Evolutionary conservation across 2,329 filamentous ascomycete species (phyloP), one percentile per base, ranked within the genome.

Genomic region (Fusarium sororula): DNA sequence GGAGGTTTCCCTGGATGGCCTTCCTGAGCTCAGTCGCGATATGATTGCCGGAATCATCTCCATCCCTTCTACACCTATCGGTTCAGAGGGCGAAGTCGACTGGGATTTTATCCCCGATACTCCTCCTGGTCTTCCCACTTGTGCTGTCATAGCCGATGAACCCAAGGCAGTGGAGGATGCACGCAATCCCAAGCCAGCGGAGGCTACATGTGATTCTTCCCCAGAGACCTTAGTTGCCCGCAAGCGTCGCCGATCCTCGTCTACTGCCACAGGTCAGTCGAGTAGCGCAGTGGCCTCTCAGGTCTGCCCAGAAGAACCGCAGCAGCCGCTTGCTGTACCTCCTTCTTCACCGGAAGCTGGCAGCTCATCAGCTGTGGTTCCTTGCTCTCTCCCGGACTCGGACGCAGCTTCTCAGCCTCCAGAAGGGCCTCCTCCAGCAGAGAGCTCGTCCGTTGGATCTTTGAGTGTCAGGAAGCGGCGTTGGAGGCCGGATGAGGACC

Each of bases 121-220:
- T 22, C 39, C 39, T 14, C 39, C 39, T 14, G 20, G 20, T 0
- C 20, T 41, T 13, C 7, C 1, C 1, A 22, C 39, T 22, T 14
- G 12, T 13, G 10, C 12, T 41, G 7, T 22, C 20, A 22, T 1
- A 41, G 7, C 20, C 12, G 39, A 41, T 2, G 12, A 22, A 32
- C 5, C 30, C 30, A 13, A 13, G 30, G 12, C 12, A 30, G 30
- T 30, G 30, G 30, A 30, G 28, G 28, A 30, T 30, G 28, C 28
- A 30, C 28, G 28, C 28, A 4, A 30, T 1, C 20, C 20, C 20
- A 22, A 41, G 38, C 12, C 20, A 22, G 38, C 20, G 12, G 38
- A 22, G 1, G 7, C 3, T n/a, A 0, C 8, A 13, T 22, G 7
- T 12, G 7, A 22, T 22, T 8, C 39, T 22, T n/a, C 39, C 7